Percentiles rank a stretch among this genome's conserved stretches.
Conservation (phyloP, 257 asterid species). For the Prunella vulgaris region DNA sequence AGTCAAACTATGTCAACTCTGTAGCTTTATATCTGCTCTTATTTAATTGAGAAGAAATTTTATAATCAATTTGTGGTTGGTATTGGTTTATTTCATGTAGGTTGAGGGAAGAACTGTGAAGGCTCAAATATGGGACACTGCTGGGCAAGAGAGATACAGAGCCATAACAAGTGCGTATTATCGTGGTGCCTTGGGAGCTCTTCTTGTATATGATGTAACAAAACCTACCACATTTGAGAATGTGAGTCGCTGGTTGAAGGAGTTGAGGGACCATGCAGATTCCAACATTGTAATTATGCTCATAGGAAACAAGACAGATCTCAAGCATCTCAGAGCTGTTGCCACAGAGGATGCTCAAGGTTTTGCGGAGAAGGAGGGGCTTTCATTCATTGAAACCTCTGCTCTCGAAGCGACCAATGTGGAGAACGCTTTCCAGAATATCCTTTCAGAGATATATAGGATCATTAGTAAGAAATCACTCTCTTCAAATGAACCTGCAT, state of each 20-base stretch:
- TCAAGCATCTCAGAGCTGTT: slow-evolving; percentile 88
- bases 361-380: slow-evolving; percentile 83
- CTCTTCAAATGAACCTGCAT: slow-evolving; percentile 57
- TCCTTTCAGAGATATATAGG: slow-evolving; percentile 81
- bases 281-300: slow-evolving; percentile 87
- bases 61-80: neutral
- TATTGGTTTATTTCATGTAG: slow-evolving; percentile 24
- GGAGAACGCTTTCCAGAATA: slow-evolving; percentile 78
- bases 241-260: slow-evolving; percentile 93
- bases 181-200: slow-evolving; percentile 95
- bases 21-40: neutral
- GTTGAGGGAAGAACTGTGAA: slow-evolving; percentile 92
- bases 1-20: neutral
- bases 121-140: slow-evolving; percentile 99
- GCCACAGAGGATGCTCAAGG: slow-evolving; percentile 93
- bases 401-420: slow-evolving; percentile 88
- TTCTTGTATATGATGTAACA: slow-evolving; percentile 86
- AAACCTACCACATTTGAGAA: slow-evolving; percentile 90
- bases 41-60: neutral
- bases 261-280: slow-evolving; percentile 91
- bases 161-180: slow-evolving; percentile 97
- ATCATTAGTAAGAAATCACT: slow-evolving; percentile 81
- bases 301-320: slow-evolving; percentile 84
- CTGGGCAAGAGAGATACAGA: slow-evolving; percentile 97
- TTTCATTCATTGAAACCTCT: slow-evolving; percentile 83